Base-by-base conservation (phyloP, 495 filamentous ascomycete species). In the Glutinoglossum americanum region DNA sequence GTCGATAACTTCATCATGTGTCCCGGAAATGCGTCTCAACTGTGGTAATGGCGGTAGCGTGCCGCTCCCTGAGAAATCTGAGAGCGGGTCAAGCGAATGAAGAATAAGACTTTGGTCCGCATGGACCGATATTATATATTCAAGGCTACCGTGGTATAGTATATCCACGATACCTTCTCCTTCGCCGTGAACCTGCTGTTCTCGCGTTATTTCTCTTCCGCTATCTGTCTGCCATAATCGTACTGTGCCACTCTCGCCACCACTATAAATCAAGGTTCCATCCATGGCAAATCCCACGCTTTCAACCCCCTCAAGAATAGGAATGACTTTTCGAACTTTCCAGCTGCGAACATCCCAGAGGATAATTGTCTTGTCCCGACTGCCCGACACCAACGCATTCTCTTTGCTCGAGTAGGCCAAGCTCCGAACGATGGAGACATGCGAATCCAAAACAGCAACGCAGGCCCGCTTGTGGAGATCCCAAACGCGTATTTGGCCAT, bases 1-100 rank as follows among this genome's bases (percentile, higher is more conserved):
- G 62, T 97, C 93, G 62, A 97, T 93, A 57, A 97, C 89, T 65
- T 97, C 92, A 65, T 97, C 92, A 67, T 97, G 88, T 35, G 92
- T 95, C 25, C 93, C 93, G 21, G 90, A 94, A 61, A 97, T 90
- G 19, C 85, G 78, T 58, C 84, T 80, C 44, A 75, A 65, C 17
- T 81, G 64, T 7, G 74, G 70, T 49, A 84, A 65, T 23, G 77
- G 70, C 49, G 65, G 51, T 9, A 70, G 60, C 4, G 47, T 69
- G 59, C 55, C 83, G 58, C 62, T 67, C 55, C 19, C 65, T 62
- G 23, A 74, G 62, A 56, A 62, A 45, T 19, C 63, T 63, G 32
- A 65, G 33, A 57, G 62, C 57, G 25, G 71, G 41, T 25, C 59
- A 39, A 64, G 64, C 60, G 83, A 83, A 66, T 93, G 84, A 30